Percentiles rank a stretch among this genome's conserved stretches.
Conservation (phyloP, 768 basidiomycete species). For the Porphyrellus cyaneotinctus region DNA sequence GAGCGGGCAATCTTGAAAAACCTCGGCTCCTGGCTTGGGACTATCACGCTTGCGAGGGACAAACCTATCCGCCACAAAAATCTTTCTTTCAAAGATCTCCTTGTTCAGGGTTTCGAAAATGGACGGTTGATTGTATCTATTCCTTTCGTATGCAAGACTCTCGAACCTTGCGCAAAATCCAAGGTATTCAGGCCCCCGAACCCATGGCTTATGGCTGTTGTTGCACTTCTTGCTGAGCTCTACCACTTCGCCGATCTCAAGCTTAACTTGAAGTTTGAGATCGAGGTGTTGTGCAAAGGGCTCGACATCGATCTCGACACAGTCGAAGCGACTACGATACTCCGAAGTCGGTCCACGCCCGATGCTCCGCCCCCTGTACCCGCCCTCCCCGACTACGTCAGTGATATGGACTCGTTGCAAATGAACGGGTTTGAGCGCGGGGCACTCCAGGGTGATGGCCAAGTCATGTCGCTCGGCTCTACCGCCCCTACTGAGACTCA, state of each 20-base stretch:
- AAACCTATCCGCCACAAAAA: conserved; percentile 91
- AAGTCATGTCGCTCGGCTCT: conserved; percentile 58
- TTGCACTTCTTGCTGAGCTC: conserved; percentile 89
- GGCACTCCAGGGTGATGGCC: conserved; percentile 48
- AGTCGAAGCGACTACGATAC: conserved; percentile 77
- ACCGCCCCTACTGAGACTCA: conserved; percentile 60
- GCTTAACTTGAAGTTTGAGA: conserved; percentile 96
- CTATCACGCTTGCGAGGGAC: conserved; percentile 88
- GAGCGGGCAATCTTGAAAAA: conserved; percentile 91
- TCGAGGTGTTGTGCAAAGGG: conserved; percentile 92
- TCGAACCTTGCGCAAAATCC: conserved; percentile 87
- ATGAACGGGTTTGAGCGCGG: conserved; percentile 66
- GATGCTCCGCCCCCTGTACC: conserved; percentile 46
- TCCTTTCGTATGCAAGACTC: conserved; percentile 95
- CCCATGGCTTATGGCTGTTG: conserved; percentile 96
- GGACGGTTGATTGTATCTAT: conserved; percentile 91
- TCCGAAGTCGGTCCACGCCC: conserved; percentile 74
- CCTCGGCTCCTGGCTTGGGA: conserved; percentile 91
- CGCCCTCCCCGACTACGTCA: conserved; percentile 71
- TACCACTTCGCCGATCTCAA: conserved; percentile 96
- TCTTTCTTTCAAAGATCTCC: conserved; percentile 94
- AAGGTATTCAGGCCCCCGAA: conserved; percentile 94
- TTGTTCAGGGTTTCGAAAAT: conserved; percentile 92
- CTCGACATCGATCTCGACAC: conserved; percentile 83
- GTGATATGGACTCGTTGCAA: conserved; percentile 74